These are phyloP conservation scores for Auxenochlorella protothecoides DNA, from an alignment of 139 green algal genomes.

Conservation along the genomic window DNA sequence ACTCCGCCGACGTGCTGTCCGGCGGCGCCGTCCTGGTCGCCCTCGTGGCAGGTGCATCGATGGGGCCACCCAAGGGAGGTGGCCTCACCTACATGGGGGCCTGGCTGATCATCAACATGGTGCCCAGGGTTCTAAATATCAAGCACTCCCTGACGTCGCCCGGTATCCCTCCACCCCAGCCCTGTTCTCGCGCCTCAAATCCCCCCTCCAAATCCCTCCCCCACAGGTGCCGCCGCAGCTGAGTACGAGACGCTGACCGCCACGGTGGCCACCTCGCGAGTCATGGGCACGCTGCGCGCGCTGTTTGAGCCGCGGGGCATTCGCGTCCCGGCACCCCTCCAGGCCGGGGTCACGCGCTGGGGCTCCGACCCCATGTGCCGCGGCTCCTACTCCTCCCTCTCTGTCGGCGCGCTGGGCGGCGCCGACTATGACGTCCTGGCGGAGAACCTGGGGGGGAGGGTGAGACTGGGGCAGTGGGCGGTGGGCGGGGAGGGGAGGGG, in stretches of 20 bases:
- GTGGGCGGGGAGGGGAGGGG: neutral
- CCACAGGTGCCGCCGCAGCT: constrained; percentile 40
- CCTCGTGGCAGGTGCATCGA: constrained; percentile 59
- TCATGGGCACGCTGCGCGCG: constrained; percentile 63
- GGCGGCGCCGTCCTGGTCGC: constrained; percentile 67
- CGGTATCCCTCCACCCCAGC: neutral
- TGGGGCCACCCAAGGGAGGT: neutral
- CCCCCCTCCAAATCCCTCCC: no score
- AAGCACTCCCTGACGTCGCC: neutral
- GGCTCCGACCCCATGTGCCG: constrained; percentile 58
- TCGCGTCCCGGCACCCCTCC: constrained; percentile 50
- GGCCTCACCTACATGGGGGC: neutral
- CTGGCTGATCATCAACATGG: no score
- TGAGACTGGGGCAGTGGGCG: neutral
- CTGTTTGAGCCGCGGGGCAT: constrained; percentile 66
- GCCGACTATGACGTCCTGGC: constrained; percentile 80
- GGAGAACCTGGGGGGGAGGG: constrained; percentile 42
- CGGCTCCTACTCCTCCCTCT: constrained; percentile 82
- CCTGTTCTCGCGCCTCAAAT: no score
- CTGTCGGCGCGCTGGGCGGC: constrained; percentile 56
- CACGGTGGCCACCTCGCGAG: constrained; percentile 34
- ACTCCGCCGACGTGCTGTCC: constrained; percentile 61
- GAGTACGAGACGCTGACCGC: constrained; percentile 45
- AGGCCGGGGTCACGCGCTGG: constrained; percentile 71
- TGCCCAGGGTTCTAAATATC: no score